These are phyloP conservation scores for Xerocomus spinulosus DNA, from an alignment of 768 basidiomycete genomes.

Conservation along the genomic window DNA sequence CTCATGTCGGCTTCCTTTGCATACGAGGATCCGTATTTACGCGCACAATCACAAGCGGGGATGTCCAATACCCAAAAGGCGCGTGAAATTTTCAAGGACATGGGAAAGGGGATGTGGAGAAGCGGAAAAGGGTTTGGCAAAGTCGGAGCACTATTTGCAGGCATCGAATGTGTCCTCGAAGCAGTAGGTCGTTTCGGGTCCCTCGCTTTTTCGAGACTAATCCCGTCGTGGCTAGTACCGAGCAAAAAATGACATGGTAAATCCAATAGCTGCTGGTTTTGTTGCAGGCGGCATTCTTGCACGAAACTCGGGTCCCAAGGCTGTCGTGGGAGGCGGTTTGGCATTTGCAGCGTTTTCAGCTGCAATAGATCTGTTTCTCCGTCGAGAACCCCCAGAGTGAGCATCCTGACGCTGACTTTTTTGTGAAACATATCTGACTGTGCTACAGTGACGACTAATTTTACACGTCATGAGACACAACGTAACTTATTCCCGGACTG, in stretches of 20 bases:
- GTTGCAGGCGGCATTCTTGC: conserved; percentile 86
- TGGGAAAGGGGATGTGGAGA: conserved; percentile 89
- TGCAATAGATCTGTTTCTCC: conserved; percentile 78
- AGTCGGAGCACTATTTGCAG: conserved; percentile 92
- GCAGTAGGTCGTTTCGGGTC: conserved; percentile 60
- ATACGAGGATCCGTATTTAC: conserved; percentile 88
- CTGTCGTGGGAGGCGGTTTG: conserved; percentile 80
- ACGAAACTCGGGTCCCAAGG: conserved; percentile 80
- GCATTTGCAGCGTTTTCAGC: conserved; percentile 94
- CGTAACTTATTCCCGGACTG: conserved; percentile 19
- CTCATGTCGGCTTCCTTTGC: conserved; percentile 94
- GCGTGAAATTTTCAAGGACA: conserved; percentile 82
- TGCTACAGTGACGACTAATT: conserved; percentile 38
- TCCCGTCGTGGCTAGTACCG: conserved; percentile 62
- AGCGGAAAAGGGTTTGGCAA: conserved; percentile 91
- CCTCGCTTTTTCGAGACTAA: background rate
- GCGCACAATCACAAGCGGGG: conserved; percentile 52
- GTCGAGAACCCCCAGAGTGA: conserved; percentile 77
- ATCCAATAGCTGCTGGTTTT: conserved; percentile 85
- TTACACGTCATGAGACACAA: background rate
- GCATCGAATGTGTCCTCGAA: conserved; percentile 93
- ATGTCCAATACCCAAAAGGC: conserved; percentile 74
- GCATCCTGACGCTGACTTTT: conserved; percentile 23
- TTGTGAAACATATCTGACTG: conserved; percentile 1
- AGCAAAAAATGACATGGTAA: conserved; percentile 92